Percentiles rank a stretch among this genome's conserved stretches.
These are phyloP conservation scores for Gracilaria domingensis DNA, from an alignment of 23 red algal genomes.

Conservation along the genomic window DNA sequence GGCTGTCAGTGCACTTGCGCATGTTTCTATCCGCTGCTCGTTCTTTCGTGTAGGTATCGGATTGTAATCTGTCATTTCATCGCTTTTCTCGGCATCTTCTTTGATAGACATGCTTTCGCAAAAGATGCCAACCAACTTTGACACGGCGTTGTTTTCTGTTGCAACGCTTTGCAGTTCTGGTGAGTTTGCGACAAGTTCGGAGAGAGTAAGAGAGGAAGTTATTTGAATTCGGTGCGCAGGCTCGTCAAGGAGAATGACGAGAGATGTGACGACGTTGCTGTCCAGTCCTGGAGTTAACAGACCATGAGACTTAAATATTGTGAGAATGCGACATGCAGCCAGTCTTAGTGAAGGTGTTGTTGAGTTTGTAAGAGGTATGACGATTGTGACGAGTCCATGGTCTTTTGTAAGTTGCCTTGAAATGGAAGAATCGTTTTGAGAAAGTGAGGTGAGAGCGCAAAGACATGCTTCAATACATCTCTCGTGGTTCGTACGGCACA, in stretches of 20 bases:
- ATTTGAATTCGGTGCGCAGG: slow-evolving; percentile 10
- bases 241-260: slow-evolving; percentile 39
- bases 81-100: background rate
- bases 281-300: slow-evolving; percentile 16
- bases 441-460: slow-evolving; percentile 37
- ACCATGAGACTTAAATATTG: slow-evolving; percentile 42
- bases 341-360: slow-evolving; percentile 28
- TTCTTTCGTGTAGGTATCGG: background rate
- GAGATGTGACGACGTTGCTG: slow-evolving; percentile 11
- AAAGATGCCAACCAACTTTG: slow-evolving; percentile 17
- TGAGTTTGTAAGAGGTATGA: slow-evolving; percentile 38
- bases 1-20: slow-evolving; percentile 36
- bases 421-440: slow-evolving; percentile 14
- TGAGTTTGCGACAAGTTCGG: slow-evolving; percentile 34
- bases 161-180: slow-evolving; percentile 44
- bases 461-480: slow-evolving; percentile 48
- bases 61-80: slow-evolving; percentile 20
- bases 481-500: slow-evolving; percentile 48
- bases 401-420: slow-evolving; percentile 12
- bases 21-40: background rate
- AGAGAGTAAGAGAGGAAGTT: slow-evolving; percentile 30
- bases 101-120: background rate
- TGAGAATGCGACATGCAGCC: slow-evolving; percentile 47
- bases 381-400: slow-evolving; percentile 31
- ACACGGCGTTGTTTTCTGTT: slow-evolving; percentile 13